A percentile compares a stretch with the other conserved stretches of the same genome.
Evolutionary conservation across 352 stramenopile species (phyloP).

Genomic region (Phytophthora brassicae): DNA sequence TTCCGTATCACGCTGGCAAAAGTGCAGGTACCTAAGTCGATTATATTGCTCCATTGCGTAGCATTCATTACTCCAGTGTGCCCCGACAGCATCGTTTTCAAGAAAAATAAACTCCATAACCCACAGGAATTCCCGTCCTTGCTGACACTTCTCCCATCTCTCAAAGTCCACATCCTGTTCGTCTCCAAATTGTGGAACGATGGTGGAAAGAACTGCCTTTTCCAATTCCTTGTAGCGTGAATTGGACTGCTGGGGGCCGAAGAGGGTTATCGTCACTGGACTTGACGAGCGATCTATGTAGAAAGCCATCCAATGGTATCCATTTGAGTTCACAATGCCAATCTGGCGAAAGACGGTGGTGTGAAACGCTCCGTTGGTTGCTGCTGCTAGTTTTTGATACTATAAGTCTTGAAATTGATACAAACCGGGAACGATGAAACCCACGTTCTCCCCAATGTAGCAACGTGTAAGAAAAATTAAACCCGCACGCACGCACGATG

Average conservation of each 20-base stretch:
- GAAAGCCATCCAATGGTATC: conserved; percentile 12
- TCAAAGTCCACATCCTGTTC: not conserved
- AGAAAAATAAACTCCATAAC: conserved; percentile 9
- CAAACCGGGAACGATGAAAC: conserved; percentile 1
- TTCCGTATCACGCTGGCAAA: not conserved
- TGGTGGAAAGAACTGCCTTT: not conserved
- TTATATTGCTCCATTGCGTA: conserved; percentile 10
- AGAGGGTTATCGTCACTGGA: not conserved
- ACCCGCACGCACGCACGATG: conserved; percentile 5
- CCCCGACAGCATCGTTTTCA: conserved; percentile 5
- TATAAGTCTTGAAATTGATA: not conserved
- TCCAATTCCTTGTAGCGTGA: not conserved
- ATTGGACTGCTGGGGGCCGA: conserved; percentile 1
- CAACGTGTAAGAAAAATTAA: not conserved
- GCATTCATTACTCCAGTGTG: too few species aligned
- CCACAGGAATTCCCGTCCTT: conserved; percentile 10
- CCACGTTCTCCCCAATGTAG: not conserved
- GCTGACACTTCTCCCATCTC: not conserved
- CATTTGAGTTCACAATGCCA: not conserved
- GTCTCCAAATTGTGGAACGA: not conserved
- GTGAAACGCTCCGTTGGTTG: conserved; percentile 3
- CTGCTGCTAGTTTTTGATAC: not conserved
- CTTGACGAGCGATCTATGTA: not conserved
- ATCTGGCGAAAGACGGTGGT: not conserved
- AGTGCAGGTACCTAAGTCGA: conserved; percentile 2